phyloP scores from a whole-genome alignment of 768 basidiomycete species.

The Leccinum subgranulosum region DNA sequence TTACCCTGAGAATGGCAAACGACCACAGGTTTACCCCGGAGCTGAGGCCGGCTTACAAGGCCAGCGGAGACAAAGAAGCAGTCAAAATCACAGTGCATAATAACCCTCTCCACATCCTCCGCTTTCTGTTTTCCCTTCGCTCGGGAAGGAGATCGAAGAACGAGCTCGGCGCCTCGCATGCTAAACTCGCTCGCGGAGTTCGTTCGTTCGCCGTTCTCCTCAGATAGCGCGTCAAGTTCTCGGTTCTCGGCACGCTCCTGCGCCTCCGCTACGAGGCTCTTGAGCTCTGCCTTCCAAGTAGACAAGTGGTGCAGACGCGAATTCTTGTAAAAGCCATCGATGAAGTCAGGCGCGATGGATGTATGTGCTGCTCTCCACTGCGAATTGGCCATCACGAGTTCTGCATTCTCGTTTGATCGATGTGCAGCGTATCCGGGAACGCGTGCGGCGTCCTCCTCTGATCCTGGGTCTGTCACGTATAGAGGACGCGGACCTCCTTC shows the following conservation, averaged over 20 bases:
- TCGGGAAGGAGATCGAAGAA: slow-evolving; percentile 46
- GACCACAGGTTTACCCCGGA: slow-evolving; percentile 85
- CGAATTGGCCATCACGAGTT: slow-evolving; percentile 77
- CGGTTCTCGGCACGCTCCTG: slow-evolving; percentile 63
- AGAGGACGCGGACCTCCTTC: slow-evolving; percentile 23
- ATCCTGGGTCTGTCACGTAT: slow-evolving; percentile 42
- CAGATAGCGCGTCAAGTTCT: slow-evolving; percentile 7
- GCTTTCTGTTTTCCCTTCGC: slow-evolving; percentile 52
- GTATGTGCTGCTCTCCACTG: slow-evolving; percentile 89
- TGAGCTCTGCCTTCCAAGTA: slow-evolving; percentile 90
- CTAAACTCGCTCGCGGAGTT: slow-evolving; percentile 34
- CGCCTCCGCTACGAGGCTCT: slow-evolving; percentile 72
- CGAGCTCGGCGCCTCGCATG: slow-evolving; percentile 51
- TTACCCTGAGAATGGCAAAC: slow-evolving; percentile 91
- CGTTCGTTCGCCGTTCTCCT: neutral
- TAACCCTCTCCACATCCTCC: slow-evolving; percentile 52
- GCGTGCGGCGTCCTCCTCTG: slow-evolving; percentile 40
- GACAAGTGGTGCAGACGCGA: slow-evolving; percentile 91
- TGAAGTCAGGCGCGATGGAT: slow-evolving; percentile 79
- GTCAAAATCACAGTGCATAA: slow-evolving; percentile 96
- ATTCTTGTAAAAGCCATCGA: slow-evolving; percentile 80
- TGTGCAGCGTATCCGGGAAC: slow-evolving; percentile 67
- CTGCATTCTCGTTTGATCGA: slow-evolving; percentile 67
- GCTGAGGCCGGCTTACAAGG: slow-evolving; percentile 69
- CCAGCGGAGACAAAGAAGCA: slow-evolving; percentile 97